Base-by-base conservation (phyloP, 345 rosid genomes). In the Excoecaria agallocha region DNA sequence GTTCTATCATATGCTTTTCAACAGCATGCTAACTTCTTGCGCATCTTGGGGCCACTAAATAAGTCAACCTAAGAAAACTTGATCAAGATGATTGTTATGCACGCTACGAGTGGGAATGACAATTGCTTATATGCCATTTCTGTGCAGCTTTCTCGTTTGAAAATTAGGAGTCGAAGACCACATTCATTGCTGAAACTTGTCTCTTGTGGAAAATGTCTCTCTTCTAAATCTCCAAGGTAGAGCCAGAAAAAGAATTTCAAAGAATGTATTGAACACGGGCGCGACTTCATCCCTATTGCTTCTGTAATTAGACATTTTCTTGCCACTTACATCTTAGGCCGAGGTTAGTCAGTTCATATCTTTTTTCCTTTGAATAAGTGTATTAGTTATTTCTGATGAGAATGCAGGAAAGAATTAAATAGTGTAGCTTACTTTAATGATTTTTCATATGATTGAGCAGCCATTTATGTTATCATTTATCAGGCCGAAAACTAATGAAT, bases 151-250 rank as follows among this genome's bases (percentile, higher is more conserved):
- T 84, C 85, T 16, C 83, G 90, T 52, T 75, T 90, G 88, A 93
- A 90, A 82, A 71, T 86, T 17, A 80, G 92, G 79, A 78, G 78
- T 1, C 81, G 86, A 60, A 89, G 83, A 65, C 85, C 93, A n/a
- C 85, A 83, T 60, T 74, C 94, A 5, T 85, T 95, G 84, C 76
- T 90, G 85, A 93, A 91, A 84, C 74, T 91, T 1, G 87, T 93
- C 70, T 79, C 87, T 0, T 93, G 98, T 62, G 97, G 96, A 72
- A 87, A 83, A 68, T 86, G 91, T 79, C 70, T 90, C 60, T 84
- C 97, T 58, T 71, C 87, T 22, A 88, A 77, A 75, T 90, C 98
- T 69, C 83, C 86, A 6, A 82, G 92, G 86, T 85, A 89, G 79
- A 64, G 75, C 52, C 8, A 74, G 63, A 19, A 68, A 66, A 15